Evolutionary conservation across 768 basidiomycete genomes (phyloP).

Genomic region (Heimioporus sp.): DNA sequence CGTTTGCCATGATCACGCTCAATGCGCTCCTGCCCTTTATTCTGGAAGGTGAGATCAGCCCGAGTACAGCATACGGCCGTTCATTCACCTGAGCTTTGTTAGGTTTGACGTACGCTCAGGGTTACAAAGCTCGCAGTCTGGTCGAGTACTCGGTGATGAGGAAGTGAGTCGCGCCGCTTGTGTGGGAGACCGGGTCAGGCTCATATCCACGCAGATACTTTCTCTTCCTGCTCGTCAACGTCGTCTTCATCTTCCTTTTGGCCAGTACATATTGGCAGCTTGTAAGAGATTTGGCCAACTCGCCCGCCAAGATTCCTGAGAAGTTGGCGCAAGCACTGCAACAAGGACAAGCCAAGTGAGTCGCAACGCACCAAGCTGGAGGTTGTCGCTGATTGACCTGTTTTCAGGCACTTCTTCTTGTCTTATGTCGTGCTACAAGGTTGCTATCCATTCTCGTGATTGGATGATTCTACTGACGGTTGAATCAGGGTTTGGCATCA

Average conservation of each 20-base stretch:
- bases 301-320: slow-evolving; percentile 91
- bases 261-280: slow-evolving; percentile 93
- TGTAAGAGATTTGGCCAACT: slow-evolving; percentile 87
- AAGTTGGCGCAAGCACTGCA: slow-evolving; percentile 85
- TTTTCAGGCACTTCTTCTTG: slow-evolving; percentile 71
- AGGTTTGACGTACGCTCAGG: slow-evolving; percentile 83
- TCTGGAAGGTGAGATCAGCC: slow-evolving; percentile 63
- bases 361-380: slow-evolving; percentile 1
- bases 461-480: slow-evolving; percentile 2
- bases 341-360: slow-evolving; percentile 68
- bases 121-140: slow-evolving; percentile 86
- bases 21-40: slow-evolving; percentile 89
- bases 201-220: slow-evolving; percentile 66
- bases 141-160: slow-evolving; percentile 90
- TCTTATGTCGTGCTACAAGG: slow-evolving; percentile 86
- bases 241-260: slow-evolving; percentile 91
- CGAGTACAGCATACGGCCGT: background rate
- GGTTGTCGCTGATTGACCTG: slow-evolving; percentile 10
- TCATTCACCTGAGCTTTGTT: slow-evolving; percentile 28
- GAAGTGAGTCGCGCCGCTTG: slow-evolving; percentile 55
- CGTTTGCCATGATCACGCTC: slow-evolving; percentile 84
- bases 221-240: slow-evolving; percentile 86
- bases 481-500: slow-evolving; percentile 75
- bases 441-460: slow-evolving; percentile 16
- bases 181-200: background rate